Evolutionary conservation across 192 early-diverging fungal species (phyloP).

Genomic region (Jimgerdemannia lactiflua): DNA sequence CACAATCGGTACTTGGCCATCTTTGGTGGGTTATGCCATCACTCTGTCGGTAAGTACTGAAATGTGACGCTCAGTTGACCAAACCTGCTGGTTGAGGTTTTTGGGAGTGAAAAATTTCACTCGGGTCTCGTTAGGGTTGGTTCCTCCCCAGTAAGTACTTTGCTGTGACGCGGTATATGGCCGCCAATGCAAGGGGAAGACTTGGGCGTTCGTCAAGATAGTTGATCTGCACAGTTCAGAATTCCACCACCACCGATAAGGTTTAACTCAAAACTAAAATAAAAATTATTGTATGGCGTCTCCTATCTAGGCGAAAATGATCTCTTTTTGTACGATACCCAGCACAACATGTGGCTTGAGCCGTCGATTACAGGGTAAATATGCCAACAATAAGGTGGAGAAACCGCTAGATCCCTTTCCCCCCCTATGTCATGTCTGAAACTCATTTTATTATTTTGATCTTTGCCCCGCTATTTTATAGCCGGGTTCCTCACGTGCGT

Average conservation of each 20-base stretch:
- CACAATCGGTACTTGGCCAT: conserved; percentile 23
- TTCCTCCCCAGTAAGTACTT: too few relatives aligned
- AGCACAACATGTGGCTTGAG: conserved; percentile 23
- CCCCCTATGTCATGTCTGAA: not conserved
- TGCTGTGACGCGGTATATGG: too few relatives aligned
- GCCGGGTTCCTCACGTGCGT: conserved; percentile 24
- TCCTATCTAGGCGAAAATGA: conserved; percentile 28
- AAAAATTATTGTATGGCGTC: conserved; percentile 3
- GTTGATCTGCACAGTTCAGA: too few relatives aligned
- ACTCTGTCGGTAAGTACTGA: conserved; percentile 22
- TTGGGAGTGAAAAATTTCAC: too few relatives aligned
- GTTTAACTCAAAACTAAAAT: not conserved
- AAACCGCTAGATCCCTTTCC: not conserved
- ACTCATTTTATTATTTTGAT: not conserved
- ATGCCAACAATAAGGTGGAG: not conserved
- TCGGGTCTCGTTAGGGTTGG: too few relatives aligned
- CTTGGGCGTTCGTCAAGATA: too few relatives aligned
- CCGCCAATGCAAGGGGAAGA: too few relatives aligned
- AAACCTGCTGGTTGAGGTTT: too few relatives aligned
- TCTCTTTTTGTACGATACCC: conserved; percentile 27
- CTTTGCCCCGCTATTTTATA: not conserved
- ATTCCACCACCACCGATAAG: not conserved
- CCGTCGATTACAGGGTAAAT: conserved; percentile 25
- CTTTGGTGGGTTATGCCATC: conserved; percentile 32
- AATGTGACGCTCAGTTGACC: not conserved